phyloP scores from a whole-genome alignment of 2,329 filamentous ascomycete genomes.

The Aspergillus hiratsukae region DNA sequence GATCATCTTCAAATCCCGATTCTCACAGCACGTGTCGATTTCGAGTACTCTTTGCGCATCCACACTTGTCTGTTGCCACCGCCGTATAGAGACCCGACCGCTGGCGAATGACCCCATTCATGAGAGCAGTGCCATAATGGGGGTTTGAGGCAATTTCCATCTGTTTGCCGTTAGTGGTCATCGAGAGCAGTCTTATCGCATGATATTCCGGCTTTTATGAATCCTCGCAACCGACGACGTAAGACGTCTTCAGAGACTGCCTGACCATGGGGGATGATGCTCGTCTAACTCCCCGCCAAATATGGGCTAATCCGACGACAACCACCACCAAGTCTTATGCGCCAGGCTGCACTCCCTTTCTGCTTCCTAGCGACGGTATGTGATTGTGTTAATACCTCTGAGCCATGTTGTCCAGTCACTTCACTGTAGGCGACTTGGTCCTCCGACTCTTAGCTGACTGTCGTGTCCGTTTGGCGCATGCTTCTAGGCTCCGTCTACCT shows the following conservation, averaged over 20 bases:
- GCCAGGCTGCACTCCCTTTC: slow-evolving; percentile 58
- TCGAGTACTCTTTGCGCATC: background rate
- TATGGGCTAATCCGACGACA: slow-evolving; percentile 37
- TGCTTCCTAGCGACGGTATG: slow-evolving; percentile 56
- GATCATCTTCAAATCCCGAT: background rate
- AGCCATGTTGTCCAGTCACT: background rate
- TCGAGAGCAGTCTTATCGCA: background rate
- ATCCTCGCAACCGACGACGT: slow-evolving; percentile 4
- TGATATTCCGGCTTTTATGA: background rate
- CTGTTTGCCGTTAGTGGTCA: background rate
- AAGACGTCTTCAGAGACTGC: slow-evolving; percentile 8
- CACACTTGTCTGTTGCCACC: background rate
- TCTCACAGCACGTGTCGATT: background rate
- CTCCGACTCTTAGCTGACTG: background rate
- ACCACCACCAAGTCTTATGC: slow-evolving; percentile 32
- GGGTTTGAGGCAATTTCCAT: background rate
- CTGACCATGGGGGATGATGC: slow-evolving; percentile 32
- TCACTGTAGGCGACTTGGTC: too few relatives aligned
- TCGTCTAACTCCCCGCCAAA: slow-evolving; percentile 35
- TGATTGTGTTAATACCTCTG: background rate
- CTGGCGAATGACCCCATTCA: background rate
- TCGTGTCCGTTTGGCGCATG: background rate
- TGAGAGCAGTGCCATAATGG: background rate
- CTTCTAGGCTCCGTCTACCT: slow-evolving; percentile 38
- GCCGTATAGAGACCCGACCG: background rate